A percentile compares a stretch with the other conserved stretches of the same genome.
Conservation (phyloP, 2,329 filamentous ascomycete species). For the Claviceps maximensis region DNA sequence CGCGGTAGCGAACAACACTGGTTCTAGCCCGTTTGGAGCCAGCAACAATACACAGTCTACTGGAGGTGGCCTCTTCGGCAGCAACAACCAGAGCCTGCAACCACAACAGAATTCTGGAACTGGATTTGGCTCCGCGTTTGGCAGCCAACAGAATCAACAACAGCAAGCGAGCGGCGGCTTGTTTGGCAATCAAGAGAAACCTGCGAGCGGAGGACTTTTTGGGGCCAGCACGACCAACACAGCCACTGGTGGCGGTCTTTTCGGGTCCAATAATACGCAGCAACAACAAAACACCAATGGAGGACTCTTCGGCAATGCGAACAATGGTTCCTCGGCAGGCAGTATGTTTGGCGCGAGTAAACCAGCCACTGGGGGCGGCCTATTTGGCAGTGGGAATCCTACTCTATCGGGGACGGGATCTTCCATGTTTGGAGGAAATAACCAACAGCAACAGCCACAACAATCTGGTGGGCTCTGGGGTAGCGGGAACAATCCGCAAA, state of each 20-base stretch:
- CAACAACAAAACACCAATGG: constrained; percentile 28
- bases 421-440: constrained; percentile 32
- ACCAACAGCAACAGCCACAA: constrained; percentile 20
- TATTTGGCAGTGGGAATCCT: constrained; percentile 26
- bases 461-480: constrained; percentile 38
- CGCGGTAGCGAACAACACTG: constrained; percentile 10
- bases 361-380: constrained; percentile 21
- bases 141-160: constrained; percentile 18
- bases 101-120: constrained; percentile 15
- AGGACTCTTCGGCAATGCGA: constrained; percentile 17
- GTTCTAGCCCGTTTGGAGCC: constrained; percentile 28
- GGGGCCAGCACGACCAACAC: constrained; percentile 19
- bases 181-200: constrained; percentile 33
- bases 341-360: constrained; percentile 28
- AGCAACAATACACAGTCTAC: constrained; percentile 17
- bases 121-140: constrained; percentile 21
- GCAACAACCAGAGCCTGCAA: constrained; percentile 14
- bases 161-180: constrained; percentile 24
- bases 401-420: constrained; percentile 23
- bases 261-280: constrained; percentile 28
- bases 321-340: constrained; percentile 17
- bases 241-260: constrained; percentile 27
- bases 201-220: constrained; percentile 20
- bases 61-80: constrained; percentile 33
- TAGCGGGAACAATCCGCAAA: constrained; percentile 22